Evolutionary conservation across 805 yeast species (phyloP), one percentile per base, ranked within the genome.

Genomic region (Vanderwaltozyma polyspora): DNA sequence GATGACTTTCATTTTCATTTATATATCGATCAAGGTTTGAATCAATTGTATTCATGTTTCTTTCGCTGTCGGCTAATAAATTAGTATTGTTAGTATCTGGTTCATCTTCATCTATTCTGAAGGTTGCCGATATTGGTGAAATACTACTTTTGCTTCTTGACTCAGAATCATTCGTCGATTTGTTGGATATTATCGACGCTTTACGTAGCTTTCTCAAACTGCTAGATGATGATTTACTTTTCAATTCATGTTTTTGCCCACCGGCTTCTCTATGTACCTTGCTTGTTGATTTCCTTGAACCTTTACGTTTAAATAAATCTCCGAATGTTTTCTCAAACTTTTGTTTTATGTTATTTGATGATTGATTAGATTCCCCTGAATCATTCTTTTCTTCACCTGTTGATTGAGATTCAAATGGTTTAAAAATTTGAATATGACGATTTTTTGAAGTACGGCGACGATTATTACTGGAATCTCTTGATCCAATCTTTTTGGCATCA

Each of bases 231-330:
- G 16, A 9, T 14, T 33, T 28, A 11, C 27, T 33, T 6, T 7
- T 13, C 7, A 13, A 5, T n/a, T 32, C 35, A 13, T 17, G 15
- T 8, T 4, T 27, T n/a, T n/a, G n/a, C n/a, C n/a, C n/a, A n/a
- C n/a, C n/a, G n/a, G n/a, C n/a, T n/a, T n/a, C n/a, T n/a, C n/a
- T n/a, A n/a, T n/a, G n/a, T n/a, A n/a, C n/a, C n/a, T n/a, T n/a
- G n/a, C 19, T 18, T 3, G 11, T 21, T 3, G 29, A 24, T 19
- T n/a, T 29, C 1, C 26, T 26, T 4, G 36, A 34, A 2, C 22
- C 22, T 21, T 29, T 34, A 19, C 32, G 28, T 15, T 34, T 34
- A 25, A 34, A 34, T 14, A 34, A 34, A 4, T 25, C 36, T 5
- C 31, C 26, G 21, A 34, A 25, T 12, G 15, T 18, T 25, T 34